Conservation (phyloP, 2,329 filamentous ascomycete species). For the Sordariomycetes sp. region DNA sequence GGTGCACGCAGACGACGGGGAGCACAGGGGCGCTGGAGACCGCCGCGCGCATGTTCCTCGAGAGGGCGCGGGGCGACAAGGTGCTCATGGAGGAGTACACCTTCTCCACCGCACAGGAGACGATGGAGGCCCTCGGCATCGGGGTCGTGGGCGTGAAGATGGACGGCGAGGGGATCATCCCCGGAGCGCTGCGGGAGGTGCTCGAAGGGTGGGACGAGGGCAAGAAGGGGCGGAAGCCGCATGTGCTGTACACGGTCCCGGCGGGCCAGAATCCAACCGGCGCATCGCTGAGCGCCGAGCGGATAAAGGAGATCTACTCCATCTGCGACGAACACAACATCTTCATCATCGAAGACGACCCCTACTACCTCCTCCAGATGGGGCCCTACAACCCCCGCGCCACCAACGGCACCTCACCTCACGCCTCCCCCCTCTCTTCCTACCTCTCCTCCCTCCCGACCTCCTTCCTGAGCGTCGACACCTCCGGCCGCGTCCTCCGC, state of each 20-base stretch:
- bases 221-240: slow-evolving; percentile 36
- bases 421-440: slow-evolving; percentile 56
- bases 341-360: slow-evolving; percentile 84
- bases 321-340: slow-evolving; percentile 77
- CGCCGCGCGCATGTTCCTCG: slow-evolving; percentile 69
- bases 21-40: slow-evolving; percentile 82
- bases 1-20: slow-evolving; percentile 70
- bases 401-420: slow-evolving; percentile 42
- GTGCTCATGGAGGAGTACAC: slow-evolving; percentile 86
- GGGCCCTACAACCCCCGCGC: slow-evolving; percentile 57
- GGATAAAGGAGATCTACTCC: slow-evolving; percentile 63
- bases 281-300: slow-evolving; percentile 60
- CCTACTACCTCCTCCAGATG: slow-evolving; percentile 92
- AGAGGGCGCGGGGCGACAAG: slow-evolving; percentile 57
- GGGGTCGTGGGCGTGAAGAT: slow-evolving; percentile 38
- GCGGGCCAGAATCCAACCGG: slow-evolving; percentile 90
- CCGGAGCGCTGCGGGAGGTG: slow-evolving; percentile 39
- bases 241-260: slow-evolving; percentile 49
- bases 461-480: slow-evolving; percentile 68
- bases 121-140: slow-evolving; percentile 41
- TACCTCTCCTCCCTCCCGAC: slow-evolving; percentile 58
- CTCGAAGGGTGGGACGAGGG: slow-evolving; percentile 37
- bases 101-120: slow-evolving; percentile 63
- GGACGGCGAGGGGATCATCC: slow-evolving; percentile 42
- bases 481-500: slow-evolving; percentile 78